phyloP scores from a whole-genome alignment of 163 green algal species.

The Coccomyxa subellipsoidea region DNA sequence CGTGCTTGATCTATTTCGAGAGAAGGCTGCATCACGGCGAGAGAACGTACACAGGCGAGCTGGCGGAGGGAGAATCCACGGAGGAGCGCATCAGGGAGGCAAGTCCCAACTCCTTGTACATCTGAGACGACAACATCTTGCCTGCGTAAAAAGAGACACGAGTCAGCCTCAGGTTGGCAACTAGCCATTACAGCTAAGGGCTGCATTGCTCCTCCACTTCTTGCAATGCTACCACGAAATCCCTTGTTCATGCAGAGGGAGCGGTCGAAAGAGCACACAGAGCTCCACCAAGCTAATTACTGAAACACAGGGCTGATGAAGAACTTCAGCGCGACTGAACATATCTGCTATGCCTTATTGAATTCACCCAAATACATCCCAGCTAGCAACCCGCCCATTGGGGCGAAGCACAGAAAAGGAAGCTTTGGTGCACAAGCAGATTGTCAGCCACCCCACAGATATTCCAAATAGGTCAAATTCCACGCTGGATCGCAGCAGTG shows the following conservation, averaged over 20 bases:
- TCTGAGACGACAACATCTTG: slow-evolving; percentile 54
- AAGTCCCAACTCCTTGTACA: slow-evolving; percentile 58
- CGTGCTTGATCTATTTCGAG: neutral
- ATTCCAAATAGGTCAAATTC: neutral
- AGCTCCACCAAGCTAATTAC: neutral
- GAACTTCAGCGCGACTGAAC: neutral
- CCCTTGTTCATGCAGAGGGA: too few relatives aligned
- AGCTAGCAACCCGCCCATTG: too few relatives aligned
- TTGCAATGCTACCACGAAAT: too few relatives aligned
- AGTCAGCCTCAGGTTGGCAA: neutral
- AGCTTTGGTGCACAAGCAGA: neutral
- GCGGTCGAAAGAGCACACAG: neutral
- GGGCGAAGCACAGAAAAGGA: too few relatives aligned
- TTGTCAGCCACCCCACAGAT: neutral
- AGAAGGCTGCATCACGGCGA: neutral
- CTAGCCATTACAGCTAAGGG: neutral
- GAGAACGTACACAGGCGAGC: neutral
- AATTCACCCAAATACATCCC: too few relatives aligned
- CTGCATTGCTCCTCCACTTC: neutral
- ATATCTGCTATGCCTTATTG: too few relatives aligned
- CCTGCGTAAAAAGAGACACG: neutral
- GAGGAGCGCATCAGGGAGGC: slow-evolving; percentile 36
- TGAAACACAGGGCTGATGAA: neutral
- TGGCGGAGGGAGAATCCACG: neutral
- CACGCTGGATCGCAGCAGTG: neutral